Evolutionary conservation across 1,284 basidiomycete species (phyloP).

Genomic region (Marasmius tenuissimus): DNA sequence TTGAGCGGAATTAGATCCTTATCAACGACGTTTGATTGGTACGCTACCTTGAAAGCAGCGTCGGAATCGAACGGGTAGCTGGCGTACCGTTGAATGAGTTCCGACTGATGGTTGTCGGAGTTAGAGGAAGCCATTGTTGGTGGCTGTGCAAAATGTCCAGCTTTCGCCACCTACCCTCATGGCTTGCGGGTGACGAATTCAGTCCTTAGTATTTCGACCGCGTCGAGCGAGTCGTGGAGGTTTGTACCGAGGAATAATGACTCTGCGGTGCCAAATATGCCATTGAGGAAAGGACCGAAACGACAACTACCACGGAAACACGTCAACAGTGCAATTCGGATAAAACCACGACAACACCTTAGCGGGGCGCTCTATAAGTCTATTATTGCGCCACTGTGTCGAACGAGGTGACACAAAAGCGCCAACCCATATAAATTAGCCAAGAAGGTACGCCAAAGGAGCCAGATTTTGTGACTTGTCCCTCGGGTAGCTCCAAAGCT

Average conservation of each 20-base stretch:
- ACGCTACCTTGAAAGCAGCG: slow-evolving; percentile 53
- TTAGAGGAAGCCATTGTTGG: background rate
- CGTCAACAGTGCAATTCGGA: no score
- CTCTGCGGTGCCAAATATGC: no score
- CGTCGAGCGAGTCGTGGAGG: no score
- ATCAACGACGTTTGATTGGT: slow-evolving; percentile 9
- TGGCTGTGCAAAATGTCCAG: background rate
- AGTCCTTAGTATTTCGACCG: background rate
- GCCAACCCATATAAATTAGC: no score
- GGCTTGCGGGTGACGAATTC: background rate
- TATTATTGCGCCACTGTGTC: no score
- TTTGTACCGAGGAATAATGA: no score
- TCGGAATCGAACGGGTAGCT: slow-evolving; percentile 56
- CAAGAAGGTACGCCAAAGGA: no score
- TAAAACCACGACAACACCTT: no score
- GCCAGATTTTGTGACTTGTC: background rate
- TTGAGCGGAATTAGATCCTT: slow-evolving; percentile 27
- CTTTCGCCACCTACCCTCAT: background rate
- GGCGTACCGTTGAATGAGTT: slow-evolving; percentile 34
- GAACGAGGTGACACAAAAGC: no score
- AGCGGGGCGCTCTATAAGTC: no score
- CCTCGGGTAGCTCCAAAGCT: background rate
- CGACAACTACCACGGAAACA: no score
- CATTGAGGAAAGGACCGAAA: no score
- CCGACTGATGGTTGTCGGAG: background rate